Evolutionary conservation across 2,329 filamentous ascomycete genomes (phyloP).

Genomic region (Trichoderma koningii): DNA sequence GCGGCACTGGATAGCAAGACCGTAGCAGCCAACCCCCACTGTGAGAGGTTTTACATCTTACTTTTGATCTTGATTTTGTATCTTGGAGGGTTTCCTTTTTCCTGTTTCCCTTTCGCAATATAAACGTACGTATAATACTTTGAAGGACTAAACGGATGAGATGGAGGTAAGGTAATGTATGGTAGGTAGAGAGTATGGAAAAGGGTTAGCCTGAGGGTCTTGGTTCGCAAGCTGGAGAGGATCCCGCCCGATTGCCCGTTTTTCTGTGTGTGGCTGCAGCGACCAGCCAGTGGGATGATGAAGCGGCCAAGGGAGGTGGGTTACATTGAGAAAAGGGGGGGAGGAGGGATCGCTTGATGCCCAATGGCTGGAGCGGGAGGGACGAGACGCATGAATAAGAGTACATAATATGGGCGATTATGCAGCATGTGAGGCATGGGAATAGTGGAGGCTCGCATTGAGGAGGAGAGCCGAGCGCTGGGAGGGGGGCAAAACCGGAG

Average conservation of each 20-base stretch:
- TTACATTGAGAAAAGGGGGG: slow-evolving; percentile 6
- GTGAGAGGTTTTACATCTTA: slow-evolving; percentile 9
- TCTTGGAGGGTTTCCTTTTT: background rate
- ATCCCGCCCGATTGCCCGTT: background rate
- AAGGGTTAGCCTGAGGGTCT: slow-evolving; percentile 11
- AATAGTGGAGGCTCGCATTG: slow-evolving; percentile 13
- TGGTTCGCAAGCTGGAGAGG: slow-evolving; percentile 17
- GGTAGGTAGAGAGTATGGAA: background rate
- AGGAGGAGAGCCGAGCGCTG: background rate
- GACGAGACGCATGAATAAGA: background rate
- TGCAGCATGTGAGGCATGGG: slow-evolving; percentile 15
- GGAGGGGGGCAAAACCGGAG: slow-evolving; percentile 18
- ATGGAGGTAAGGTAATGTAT: background rate
- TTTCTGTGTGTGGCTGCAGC: background rate
- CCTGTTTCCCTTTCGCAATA: background rate
- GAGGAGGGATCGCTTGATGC: background rate
- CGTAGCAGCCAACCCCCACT: too few relatives aligned
- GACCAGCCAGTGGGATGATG: background rate
- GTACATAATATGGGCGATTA: background rate
- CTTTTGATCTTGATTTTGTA: background rate
- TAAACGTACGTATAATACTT: background rate
- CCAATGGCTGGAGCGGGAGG: slow-evolving; percentile 1
- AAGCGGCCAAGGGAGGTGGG: background rate
- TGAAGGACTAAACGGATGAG: background rate
- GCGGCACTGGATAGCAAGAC: background rate